Evolutionary conservation across 345 rosid genomes (phyloP).

Genomic region (Arabis hirsuta): DNA sequence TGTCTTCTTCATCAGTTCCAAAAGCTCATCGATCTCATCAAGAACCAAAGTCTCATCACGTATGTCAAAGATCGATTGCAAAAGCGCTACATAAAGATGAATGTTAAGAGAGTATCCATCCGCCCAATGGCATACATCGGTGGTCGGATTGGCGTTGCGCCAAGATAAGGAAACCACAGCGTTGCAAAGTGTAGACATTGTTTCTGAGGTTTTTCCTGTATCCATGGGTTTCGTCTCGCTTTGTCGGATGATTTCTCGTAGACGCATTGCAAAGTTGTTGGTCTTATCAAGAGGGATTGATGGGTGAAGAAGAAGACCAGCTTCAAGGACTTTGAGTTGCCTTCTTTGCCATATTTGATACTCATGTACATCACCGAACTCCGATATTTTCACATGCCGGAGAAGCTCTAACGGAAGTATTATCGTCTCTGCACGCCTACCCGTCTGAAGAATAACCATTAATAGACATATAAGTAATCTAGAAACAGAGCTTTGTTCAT

Average conservation of each 20-base stretch:
- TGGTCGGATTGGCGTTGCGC: constrained; percentile 51
- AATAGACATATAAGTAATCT: background rate
- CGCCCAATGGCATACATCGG: constrained; percentile 85
- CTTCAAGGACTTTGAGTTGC: constrained; percentile 74
- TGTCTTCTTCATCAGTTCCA: constrained; percentile 88
- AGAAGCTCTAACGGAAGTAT: constrained; percentile 94
- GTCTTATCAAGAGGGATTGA: constrained; percentile 65
- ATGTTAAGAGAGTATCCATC: constrained; percentile 87
- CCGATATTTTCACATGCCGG: constrained; percentile 76
- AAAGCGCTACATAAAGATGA: constrained; percentile 63
- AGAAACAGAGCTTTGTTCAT: constrained; percentile 1
- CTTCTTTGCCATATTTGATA: constrained; percentile 86
- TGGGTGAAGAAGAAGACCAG: constrained; percentile 74
- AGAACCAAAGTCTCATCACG: constrained; percentile 78
- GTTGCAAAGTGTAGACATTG: constrained; percentile 62
- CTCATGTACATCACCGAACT: constrained; percentile 51
- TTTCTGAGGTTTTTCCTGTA: constrained; percentile 68
- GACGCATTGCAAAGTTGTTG: constrained; percentile 54
- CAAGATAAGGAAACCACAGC: constrained; percentile 66
- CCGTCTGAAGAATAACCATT: constrained; percentile 49
- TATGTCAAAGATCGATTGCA: constrained; percentile 71
- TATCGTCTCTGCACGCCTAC: constrained; percentile 83
- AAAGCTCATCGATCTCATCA: constrained; percentile 88
- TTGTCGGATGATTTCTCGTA: constrained; percentile 61
- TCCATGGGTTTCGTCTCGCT: constrained; percentile 63